Conservation (phyloP, 306 rosid species). For the Senna siamea region DNA sequence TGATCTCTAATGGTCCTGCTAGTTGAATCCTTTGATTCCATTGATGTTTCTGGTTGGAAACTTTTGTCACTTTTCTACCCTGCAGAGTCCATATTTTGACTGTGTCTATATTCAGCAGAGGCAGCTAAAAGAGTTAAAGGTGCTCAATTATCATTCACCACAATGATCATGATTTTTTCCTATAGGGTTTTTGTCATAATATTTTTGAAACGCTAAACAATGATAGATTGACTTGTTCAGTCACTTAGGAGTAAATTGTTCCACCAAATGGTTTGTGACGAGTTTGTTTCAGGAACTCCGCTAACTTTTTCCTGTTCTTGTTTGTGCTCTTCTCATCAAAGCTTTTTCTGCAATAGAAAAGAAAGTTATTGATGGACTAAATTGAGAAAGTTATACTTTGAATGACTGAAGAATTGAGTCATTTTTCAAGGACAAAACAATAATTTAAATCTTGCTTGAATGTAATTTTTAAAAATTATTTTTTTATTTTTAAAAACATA, state of each 20-base stretch:
- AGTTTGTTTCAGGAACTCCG: slow-evolving; percentile 34
- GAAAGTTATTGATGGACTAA: background rate
- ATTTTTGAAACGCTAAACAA: background rate
- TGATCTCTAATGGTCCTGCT: too few relatives aligned
- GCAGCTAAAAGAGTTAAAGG: background rate
- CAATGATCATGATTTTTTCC: background rate
- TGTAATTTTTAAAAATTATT: too few relatives aligned
- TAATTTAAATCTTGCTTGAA: too few relatives aligned
- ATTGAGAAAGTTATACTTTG: too few relatives aligned
- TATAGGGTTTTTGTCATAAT: background rate
- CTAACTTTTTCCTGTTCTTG: slow-evolving; percentile 37
- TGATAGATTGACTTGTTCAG: background rate
- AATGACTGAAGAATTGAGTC: too few relatives aligned
- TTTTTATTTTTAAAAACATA: too few relatives aligned
- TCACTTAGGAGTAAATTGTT: slow-evolving; percentile 61
- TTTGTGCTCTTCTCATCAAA: slow-evolving; percentile 36
- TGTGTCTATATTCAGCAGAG: too few relatives aligned
- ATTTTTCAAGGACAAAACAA: too few relatives aligned
- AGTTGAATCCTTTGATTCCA: too few relatives aligned
- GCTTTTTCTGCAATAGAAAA: slow-evolving; percentile 41
- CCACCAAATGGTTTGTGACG: slow-evolving; percentile 48
- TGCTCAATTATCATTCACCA: background rate
- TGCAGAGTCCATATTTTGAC: too few relatives aligned
- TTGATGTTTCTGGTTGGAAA: background rate
- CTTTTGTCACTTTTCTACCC: background rate